Conservation (phyloP, 2,329 filamentous ascomycete genomes). For the Fonsecaea monophora region DNA sequence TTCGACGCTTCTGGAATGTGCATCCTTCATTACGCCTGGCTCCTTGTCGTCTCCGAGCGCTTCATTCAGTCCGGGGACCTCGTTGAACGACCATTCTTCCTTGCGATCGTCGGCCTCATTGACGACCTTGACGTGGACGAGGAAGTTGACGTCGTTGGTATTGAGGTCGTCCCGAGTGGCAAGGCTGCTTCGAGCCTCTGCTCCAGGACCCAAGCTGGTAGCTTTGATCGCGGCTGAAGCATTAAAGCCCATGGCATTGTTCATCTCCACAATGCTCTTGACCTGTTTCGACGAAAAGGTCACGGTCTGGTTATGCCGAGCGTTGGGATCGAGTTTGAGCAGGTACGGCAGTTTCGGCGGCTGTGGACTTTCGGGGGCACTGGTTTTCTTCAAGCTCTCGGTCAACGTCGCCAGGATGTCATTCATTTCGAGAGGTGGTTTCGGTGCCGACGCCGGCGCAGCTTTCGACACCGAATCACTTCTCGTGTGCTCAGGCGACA, state of each 20-base stretch:
- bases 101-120: slow-evolving; percentile 20
- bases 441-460: background rate
- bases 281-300: slow-evolving; percentile 22
- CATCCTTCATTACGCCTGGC: background rate
- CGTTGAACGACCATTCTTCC: slow-evolving; percentile 23
- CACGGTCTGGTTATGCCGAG: slow-evolving; percentile 17
- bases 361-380: background rate
- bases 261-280: slow-evolving; percentile 20
- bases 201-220: slow-evolving; percentile 14
- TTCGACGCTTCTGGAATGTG: slow-evolving; percentile 10
- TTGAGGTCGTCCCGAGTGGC: slow-evolving; percentile 13
- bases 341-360: slow-evolving; percentile 18
- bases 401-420: slow-evolving; percentile 7
- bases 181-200: slow-evolving; percentile 16
- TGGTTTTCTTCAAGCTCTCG: slow-evolving; percentile 11
- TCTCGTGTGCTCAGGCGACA: background rate
- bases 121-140: slow-evolving; percentile 26
- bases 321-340: slow-evolving; percentile 18
- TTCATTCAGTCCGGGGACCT: slow-evolving; percentile 11
- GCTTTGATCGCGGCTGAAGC: slow-evolving; percentile 21
- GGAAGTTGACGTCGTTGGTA: slow-evolving; percentile 22
- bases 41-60: slow-evolving; percentile 5
- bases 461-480: slow-evolving; percentile 2
- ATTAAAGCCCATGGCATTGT: slow-evolving; percentile 23
- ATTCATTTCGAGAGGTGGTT: background rate